Conservation (phyloP, 2,329 filamentous ascomycete species). For the Penicillium sp. region DNA sequence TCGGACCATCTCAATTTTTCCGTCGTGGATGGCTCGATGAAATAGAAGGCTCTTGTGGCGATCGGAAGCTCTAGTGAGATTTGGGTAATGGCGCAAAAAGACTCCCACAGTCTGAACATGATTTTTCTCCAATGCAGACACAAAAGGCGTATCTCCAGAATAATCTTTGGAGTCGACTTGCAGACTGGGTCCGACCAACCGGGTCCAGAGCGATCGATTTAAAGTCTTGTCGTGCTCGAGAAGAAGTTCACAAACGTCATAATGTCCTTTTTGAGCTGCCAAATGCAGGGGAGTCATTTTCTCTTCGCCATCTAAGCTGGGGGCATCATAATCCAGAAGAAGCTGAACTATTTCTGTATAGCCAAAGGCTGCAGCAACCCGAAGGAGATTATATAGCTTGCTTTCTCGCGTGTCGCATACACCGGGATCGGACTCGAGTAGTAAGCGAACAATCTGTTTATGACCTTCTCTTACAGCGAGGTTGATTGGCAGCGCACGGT, state of each 20-base stretch:
- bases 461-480: slow-evolving; percentile 3
- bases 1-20: neutral
- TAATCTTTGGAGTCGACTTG: slow-evolving; percentile 1
- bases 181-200: slow-evolving; percentile 6
- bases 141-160: slow-evolving; percentile 1
- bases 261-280: slow-evolving; percentile 4
- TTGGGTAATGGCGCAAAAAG: slow-evolving; percentile 8
- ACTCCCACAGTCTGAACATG: slow-evolving; percentile 2
- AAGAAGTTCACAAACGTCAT: slow-evolving; percentile 10
- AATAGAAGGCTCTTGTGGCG: neutral
- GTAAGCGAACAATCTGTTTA: slow-evolving; percentile 3
- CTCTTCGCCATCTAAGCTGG: neutral
- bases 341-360: slow-evolving; percentile 5
- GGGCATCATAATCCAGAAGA: slow-evolving; percentile 4
- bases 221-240: slow-evolving; percentile 7
- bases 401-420: neutral
- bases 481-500: neutral
- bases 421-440: slow-evolving; percentile 3
- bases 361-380: neutral
- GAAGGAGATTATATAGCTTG: neutral
- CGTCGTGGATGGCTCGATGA: neutral
- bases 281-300: neutral
- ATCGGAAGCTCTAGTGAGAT: neutral
- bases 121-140: neutral
- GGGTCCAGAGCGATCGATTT: slow-evolving; percentile 1